Conservation (phyloP, 2,329 filamentous ascomycete genomes). For the Penicillium sp. region DNA sequence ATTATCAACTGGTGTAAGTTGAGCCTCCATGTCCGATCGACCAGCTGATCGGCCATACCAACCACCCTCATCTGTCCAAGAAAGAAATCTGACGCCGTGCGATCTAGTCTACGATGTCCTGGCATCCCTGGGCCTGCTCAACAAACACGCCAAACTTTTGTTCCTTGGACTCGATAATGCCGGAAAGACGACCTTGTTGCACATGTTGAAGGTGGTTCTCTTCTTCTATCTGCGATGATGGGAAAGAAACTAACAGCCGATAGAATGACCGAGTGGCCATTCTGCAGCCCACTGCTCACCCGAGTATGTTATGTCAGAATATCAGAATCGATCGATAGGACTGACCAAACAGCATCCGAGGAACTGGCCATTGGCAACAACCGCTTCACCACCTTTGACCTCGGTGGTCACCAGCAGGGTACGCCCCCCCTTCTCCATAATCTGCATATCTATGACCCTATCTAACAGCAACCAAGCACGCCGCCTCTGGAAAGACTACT, state of each 20-base stretch:
- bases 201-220: constrained; percentile 80
- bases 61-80: too few relatives aligned
- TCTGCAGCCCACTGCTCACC: constrained; percentile 84
- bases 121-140: constrained; percentile 79
- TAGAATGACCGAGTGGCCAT: constrained; percentile 91
- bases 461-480: constrained; percentile 51
- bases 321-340: not conserved
- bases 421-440: constrained; percentile 35
- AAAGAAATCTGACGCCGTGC: not conserved
- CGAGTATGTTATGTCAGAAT: constrained; percentile 57
- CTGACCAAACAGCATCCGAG: constrained; percentile 64
- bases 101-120: constrained; percentile 78
- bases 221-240: not conserved
- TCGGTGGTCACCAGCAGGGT: constrained; percentile 90
- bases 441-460: not conserved
- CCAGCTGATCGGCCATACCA: not conserved
- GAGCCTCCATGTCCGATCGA: constrained; percentile 13
- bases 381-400: constrained; percentile 90
- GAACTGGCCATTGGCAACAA: constrained; percentile 90
- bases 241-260: constrained; percentile 1
- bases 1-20: constrained; percentile 89
- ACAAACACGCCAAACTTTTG: constrained; percentile 94
- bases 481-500: constrained; percentile 94
- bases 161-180: constrained; percentile 93
- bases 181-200: constrained; percentile 87